Conservation (phyloP, 1,139 yeast genomes). For the Suhomyces kunorum region DNA sequence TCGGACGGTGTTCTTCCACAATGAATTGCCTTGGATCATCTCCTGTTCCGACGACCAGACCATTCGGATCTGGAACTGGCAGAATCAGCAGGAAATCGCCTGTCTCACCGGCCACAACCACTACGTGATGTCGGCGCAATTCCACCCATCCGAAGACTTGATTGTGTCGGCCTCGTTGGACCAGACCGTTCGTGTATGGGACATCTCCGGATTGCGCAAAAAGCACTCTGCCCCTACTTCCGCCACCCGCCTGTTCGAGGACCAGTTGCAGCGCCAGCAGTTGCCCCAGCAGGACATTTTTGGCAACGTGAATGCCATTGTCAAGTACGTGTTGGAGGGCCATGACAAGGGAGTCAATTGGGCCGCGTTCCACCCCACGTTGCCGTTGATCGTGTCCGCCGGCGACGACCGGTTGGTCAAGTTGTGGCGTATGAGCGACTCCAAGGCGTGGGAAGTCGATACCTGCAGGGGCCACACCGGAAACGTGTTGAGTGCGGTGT, state of each 20-base stretch:
- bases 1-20: conserved; percentile 92
- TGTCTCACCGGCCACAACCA: conserved; percentile 98
- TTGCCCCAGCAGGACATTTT: conserved; percentile 87
- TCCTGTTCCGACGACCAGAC: conserved; percentile 98
- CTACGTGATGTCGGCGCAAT: conserved; percentile 97
- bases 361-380: conserved; percentile 97
- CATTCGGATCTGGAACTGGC: conserved; percentile 99
- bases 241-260: conserved; percentile 63
- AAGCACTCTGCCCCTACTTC: conserved; percentile 86
- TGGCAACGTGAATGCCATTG: conserved; percentile 92
- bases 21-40: conserved; percentile 95
- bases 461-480: conserved; percentile 98
- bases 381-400: conserved; percentile 92
- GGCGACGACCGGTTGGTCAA: conserved; percentile 96
- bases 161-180: conserved; percentile 95
- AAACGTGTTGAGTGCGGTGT: conserved; percentile 83
- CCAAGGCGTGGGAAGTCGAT: conserved; percentile 99
- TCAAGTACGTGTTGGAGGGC: conserved; percentile 94
- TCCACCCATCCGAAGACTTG: conserved; percentile 93
- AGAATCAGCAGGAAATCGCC: conserved; percentile 95
- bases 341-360: conserved; percentile 98
- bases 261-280: conserved; percentile 72
- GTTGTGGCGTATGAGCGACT: conserved; percentile 97
- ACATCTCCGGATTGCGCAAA: conserved; percentile 91
- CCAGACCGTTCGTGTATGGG: conserved; percentile 99